phyloP scores from a whole-genome alignment of 148 eudicot genomes.

The Mesembryanthemum crystallinum region DNA sequence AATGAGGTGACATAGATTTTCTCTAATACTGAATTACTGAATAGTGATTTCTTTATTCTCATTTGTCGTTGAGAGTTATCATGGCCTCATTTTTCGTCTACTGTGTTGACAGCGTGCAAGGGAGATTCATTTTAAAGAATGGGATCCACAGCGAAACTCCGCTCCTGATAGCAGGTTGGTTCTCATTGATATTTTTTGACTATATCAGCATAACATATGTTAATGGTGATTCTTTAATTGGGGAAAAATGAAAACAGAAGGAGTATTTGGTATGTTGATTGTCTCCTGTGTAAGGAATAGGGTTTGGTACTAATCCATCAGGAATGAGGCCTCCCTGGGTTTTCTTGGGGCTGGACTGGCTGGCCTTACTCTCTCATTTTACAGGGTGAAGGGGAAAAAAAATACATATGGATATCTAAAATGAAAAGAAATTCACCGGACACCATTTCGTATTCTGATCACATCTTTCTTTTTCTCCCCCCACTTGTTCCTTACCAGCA shows the following conservation, averaged over 20 bases:
- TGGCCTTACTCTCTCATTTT: background rate
- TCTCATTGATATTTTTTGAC: conserved; percentile 13
- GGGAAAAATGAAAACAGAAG: background rate
- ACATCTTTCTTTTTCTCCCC: background rate
- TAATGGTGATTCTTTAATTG: background rate
- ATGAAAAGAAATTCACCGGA: background rate
- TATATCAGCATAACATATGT: background rate
- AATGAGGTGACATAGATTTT: conserved; percentile 59
- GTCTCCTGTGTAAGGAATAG: background rate
- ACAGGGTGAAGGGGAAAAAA: background rate
- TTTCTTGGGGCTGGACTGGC: background rate
- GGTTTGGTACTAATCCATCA: background rate
- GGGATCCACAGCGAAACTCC: conserved; percentile 67
- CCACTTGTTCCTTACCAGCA: conserved; percentile 46
- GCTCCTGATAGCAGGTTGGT: conserved; percentile 87
- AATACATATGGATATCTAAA: background rate
- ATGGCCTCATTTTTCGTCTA: background rate
- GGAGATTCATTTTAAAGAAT: conserved; percentile 87
- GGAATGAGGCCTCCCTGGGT: background rate
- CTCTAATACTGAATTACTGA: background rate
- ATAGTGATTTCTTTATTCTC: conserved; percentile 1
- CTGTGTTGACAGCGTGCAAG: conserved; percentile 55
- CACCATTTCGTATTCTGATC: background rate
- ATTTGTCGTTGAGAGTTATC: conserved; percentile 11
- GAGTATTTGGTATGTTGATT: background rate